These are phyloP conservation scores for Chenopodium berlandieri DNA, from an alignment of 148 eudicot species.

Conservation along the genomic window DNA sequence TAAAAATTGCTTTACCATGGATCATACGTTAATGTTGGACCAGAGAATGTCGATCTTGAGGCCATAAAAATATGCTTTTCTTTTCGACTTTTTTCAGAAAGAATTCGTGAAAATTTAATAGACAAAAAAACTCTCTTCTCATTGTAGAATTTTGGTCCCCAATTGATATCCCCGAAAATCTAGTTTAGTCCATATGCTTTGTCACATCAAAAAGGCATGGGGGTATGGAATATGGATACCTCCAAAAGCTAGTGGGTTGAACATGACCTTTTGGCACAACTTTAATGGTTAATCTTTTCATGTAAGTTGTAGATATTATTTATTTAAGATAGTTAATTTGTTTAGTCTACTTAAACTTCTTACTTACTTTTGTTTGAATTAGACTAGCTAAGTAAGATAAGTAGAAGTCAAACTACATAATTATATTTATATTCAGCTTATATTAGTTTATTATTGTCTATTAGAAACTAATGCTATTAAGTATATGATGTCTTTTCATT, in stretches of 20 bases:
- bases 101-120: neutral
- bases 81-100: neutral
- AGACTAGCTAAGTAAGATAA: too few species aligned
- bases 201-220: neutral
- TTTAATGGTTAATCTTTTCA: neutral
- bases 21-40: slow-evolving; percentile 10
- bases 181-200: neutral
- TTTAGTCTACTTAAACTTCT: neutral
- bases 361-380: neutral
- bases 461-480: too few species aligned
- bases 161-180: neutral
- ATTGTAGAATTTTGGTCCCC: neutral
- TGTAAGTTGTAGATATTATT: slow-evolving; percentile 6
- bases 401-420: too few species aligned
- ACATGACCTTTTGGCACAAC: neutral
- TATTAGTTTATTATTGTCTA: too few species aligned
- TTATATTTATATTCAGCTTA: too few species aligned
- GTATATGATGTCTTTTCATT: too few species aligned
- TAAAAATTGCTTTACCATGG: neutral
- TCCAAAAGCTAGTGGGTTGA: slow-evolving; percentile 2
- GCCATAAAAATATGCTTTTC: neutral
- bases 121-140: neutral
- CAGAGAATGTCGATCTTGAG: slow-evolving; percentile 6
- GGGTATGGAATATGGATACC: neutral
- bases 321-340: neutral